A percentile compares a stretch with the other conserved stretches of the same genome.
These are phyloP conservation scores for Capsicum pubescens DNA, from an alignment of 257 asterid genomes.

Conservation along the genomic window DNA sequence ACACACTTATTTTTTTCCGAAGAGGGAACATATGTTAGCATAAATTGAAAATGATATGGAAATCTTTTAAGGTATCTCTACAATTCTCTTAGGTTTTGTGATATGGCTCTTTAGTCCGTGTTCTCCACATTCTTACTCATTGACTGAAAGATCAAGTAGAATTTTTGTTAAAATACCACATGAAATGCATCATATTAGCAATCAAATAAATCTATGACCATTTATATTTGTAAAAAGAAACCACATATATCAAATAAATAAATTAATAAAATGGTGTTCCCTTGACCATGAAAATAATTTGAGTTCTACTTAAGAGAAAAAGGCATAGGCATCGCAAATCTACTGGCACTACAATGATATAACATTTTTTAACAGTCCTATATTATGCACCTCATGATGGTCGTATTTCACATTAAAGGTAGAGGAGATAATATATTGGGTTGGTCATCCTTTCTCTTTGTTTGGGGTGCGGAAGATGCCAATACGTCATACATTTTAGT, in stretches of 20 bases:
- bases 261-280: not conserved
- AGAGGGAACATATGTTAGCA: not conserved
- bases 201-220: not conserved
- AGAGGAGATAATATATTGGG: not conserved
- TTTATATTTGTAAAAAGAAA: not conserved
- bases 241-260: slow-evolving; percentile 16
- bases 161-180: not conserved
- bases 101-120: slow-evolving; percentile 8
- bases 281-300: not conserved
- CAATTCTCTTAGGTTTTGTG: not conserved
- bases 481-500: not conserved
- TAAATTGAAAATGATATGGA: not conserved
- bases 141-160: not conserved
- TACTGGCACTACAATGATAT: not conserved
- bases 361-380: not conserved
- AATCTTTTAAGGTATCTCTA: not conserved
- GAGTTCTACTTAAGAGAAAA: not conserved
- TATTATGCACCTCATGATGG: not conserved
- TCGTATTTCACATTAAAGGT: not conserved
- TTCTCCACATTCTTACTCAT: not conserved
- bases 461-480: slow-evolving; percentile 11
- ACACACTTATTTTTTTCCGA: not conserved
- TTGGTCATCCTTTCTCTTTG: not conserved
- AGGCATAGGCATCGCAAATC: not conserved
- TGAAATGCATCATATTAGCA: not conserved